Evolutionary conservation across 2,329 filamentous ascomycete genomes (phyloP).

Genomic region (Cladobotryum protrusum): DNA sequence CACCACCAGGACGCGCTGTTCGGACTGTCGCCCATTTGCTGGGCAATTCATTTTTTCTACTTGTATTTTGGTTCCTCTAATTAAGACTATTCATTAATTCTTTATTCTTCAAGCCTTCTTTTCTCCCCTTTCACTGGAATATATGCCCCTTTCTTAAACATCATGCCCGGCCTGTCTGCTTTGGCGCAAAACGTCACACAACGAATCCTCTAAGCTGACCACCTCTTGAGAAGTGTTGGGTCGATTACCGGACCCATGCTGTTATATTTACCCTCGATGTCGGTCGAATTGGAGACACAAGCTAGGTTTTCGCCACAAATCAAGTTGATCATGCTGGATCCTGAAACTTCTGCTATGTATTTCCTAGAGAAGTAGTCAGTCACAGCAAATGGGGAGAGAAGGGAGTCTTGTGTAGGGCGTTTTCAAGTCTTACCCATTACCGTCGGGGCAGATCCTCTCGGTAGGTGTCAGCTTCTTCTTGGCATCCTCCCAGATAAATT

Average conservation of each 20-base stretch:
- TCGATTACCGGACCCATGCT: constrained; percentile 23
- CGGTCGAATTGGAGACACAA: constrained; percentile 26
- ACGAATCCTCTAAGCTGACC: no score
- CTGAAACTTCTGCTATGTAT: constrained; percentile 2
- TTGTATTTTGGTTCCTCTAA: not conserved
- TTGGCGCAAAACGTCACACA: no score
- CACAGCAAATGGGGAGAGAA: no score
- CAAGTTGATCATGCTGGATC: not conserved
- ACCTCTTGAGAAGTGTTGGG: constrained; percentile 1
- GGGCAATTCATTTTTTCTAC: no score
- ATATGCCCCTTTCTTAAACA: not conserved
- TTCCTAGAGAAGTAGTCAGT: not conserved
- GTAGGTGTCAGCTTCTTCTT: constrained; percentile 33
- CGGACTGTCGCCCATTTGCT: not conserved
- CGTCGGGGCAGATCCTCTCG: constrained; percentile 37
- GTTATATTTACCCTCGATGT: constrained; percentile 23
- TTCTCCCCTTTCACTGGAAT: no score
- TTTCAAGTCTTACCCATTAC: constrained; percentile 28
- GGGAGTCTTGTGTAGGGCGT: not conserved
- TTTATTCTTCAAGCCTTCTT: not conserved
- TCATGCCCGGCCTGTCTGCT: not conserved
- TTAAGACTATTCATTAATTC: not conserved
- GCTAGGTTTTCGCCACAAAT: constrained; percentile 12
- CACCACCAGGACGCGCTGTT: not conserved
- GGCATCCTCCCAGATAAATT: constrained; percentile 36